Conservation (phyloP, 2,329 filamentous ascomycete genomes). For the Mycosphaerella arachidis region DNA sequence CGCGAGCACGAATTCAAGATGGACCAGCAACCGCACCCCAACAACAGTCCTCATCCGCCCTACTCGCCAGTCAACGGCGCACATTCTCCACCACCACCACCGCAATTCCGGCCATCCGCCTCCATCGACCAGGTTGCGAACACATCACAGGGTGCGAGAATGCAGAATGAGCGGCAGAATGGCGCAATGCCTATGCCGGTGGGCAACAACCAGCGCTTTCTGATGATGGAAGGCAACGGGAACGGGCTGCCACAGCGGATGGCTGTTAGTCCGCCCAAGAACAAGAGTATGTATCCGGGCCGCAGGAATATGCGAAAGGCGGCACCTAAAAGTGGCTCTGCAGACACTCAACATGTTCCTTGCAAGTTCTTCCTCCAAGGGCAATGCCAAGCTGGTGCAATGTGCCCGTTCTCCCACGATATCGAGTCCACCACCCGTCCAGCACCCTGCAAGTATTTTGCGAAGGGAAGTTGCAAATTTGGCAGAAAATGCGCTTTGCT, state of each 20-base stretch:
- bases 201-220: conserved; percentile 16
- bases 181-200: conserved; percentile 29
- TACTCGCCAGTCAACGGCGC: conserved; percentile 11
- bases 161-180: conserved; percentile 24
- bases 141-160: conserved; percentile 15
- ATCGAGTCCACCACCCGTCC: conserved; percentile 79
- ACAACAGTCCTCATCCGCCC: conserved; percentile 10
- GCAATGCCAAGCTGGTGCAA: conserved; percentile 89
- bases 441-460: conserved; percentile 94
- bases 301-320: not conserved
- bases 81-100: not conserved
- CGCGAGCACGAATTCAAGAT: conserved; percentile 14
- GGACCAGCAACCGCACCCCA: conserved; percentile 2
- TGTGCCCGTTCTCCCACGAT: conserved; percentile 95
- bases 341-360: conserved; percentile 93
- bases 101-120: conserved; percentile 9
- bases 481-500: conserved; percentile 96
- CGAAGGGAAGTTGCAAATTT: conserved; percentile 99
- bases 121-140: conserved; percentile 20
- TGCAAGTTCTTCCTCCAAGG: conserved; percentile 99
- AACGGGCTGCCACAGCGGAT: conserved; percentile 26
- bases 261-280: conserved; percentile 47
- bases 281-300: conserved; percentile 40
- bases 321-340: not conserved
- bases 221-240: conserved; percentile 13